These are phyloP conservation scores for Peziza echinospora DNA, from an alignment of 495 filamentous ascomycete genomes.

Conservation along the genomic window DNA sequence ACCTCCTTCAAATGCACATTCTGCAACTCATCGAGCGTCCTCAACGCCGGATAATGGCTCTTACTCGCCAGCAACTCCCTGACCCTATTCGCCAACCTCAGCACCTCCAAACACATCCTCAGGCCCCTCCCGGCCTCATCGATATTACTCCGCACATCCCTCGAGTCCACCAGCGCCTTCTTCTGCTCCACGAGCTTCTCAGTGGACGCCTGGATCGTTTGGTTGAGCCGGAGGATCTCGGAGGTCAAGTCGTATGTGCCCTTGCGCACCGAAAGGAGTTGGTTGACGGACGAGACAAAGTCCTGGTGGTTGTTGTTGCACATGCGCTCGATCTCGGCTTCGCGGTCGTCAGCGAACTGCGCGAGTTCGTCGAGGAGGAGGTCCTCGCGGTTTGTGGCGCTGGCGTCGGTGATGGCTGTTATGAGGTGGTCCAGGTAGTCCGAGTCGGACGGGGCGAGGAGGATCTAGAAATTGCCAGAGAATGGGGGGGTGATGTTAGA, in stretches of 20 bases:
- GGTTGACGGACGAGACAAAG: slow-evolving; percentile 79
- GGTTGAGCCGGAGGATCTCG: slow-evolving; percentile 82
- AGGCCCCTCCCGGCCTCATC: slow-evolving; percentile 79
- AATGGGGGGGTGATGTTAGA: too few species aligned
- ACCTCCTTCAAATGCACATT: slow-evolving; percentile 88
- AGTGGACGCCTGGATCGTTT: slow-evolving; percentile 86
- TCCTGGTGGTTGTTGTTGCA: slow-evolving; percentile 93
- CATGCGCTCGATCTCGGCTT: slow-evolving; percentile 80
- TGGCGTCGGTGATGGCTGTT: slow-evolving; percentile 75
- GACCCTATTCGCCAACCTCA: slow-evolving; percentile 83
- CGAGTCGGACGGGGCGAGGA: slow-evolving; percentile 70
- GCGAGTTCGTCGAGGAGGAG: slow-evolving; percentile 57
- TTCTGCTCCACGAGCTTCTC: slow-evolving; percentile 91
- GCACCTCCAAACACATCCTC: slow-evolving; percentile 72
- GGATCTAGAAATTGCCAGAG: too few species aligned
- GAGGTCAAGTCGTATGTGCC: slow-evolving; percentile 67
- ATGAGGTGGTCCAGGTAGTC: slow-evolving; percentile 93
- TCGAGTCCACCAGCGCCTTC: slow-evolving; percentile 73
- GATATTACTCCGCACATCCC: slow-evolving; percentile 84
- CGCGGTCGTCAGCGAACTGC: slow-evolving; percentile 63
- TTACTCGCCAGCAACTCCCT: slow-evolving; percentile 76
- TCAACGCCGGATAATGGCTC: slow-evolving; percentile 84
- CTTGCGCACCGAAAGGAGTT: slow-evolving; percentile 72
- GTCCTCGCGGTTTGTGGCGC: slow-evolving; percentile 46
- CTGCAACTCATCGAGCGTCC: slow-evolving; percentile 84